Percentiles rank a stretch among this genome's conserved stretches.
Conservation (phyloP, 352 stramenopile species). For the Pythium dissimile region DNA sequence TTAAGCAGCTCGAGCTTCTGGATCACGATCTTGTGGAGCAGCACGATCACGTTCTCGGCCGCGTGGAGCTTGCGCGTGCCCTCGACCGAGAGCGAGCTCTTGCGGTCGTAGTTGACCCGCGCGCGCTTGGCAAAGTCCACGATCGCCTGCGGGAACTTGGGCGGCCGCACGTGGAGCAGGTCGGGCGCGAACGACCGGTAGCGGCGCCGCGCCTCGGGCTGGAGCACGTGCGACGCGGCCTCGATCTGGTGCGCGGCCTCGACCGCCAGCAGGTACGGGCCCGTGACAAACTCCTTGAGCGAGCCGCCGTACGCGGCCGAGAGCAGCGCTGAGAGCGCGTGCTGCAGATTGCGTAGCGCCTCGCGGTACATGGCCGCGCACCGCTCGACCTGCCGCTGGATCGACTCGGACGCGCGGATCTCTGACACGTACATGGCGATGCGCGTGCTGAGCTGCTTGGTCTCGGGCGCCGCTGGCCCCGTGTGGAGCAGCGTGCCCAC, state of each 20-base stretch:
- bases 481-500: constrained; percentile 41
- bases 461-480: constrained; percentile 48
- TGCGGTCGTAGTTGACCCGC: constrained; percentile 55
- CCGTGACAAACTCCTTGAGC: constrained; percentile 65
- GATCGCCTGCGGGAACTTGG: constrained; percentile 64
- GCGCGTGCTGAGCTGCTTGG: constrained; percentile 61
- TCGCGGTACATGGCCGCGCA: constrained; percentile 54
- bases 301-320: constrained; percentile 62
- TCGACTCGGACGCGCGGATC: constrained; percentile 59
- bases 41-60: constrained; percentile 68
- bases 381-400: constrained; percentile 66
- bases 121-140: constrained; percentile 61
- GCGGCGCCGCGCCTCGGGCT: constrained; percentile 63
- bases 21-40: constrained; percentile 72
- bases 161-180: constrained; percentile 41
- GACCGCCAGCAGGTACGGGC: constrained; percentile 59
- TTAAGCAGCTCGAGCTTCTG: constrained; percentile 72
- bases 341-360: constrained; percentile 59
- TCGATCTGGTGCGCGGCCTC: constrained; percentile 72
- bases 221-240: constrained; percentile 49
- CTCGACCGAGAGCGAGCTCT: constrained; percentile 52
- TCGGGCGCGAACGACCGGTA: constrained; percentile 57
- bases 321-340: constrained; percentile 60
- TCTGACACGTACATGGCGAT: constrained; percentile 75
- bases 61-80: constrained; percentile 54